Evolutionary conservation across 805 yeast genomes (phyloP).

Genomic region (Yamadazyma scolyti): DNA sequence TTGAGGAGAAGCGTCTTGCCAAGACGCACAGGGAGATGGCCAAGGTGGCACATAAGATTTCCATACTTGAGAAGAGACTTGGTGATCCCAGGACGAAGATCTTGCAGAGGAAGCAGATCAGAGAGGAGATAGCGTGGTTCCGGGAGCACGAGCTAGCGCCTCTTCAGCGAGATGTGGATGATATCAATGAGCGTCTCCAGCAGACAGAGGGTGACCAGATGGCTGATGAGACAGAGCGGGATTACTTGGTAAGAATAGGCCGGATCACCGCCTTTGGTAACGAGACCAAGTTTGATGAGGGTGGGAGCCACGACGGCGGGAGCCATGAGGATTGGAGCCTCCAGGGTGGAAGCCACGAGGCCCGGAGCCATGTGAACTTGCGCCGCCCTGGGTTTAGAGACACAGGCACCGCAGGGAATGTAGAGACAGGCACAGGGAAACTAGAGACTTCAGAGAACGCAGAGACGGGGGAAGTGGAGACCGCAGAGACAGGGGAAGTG

Average conservation of each 20-base stretch:
- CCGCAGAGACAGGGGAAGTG: too few species aligned
- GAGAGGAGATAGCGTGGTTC: constrained; percentile 52
- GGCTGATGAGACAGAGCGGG: constrained; percentile 76
- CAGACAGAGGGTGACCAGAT: constrained; percentile 30
- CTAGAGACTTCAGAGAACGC: too few species aligned
- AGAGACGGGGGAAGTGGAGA: constrained; percentile 1
- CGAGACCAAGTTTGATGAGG: constrained; percentile 51
- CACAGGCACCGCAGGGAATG: too few species aligned
- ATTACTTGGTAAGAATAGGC: constrained; percentile 82
- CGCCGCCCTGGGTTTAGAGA: too few species aligned
- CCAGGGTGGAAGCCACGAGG: too few species aligned
- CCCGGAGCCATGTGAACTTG: too few species aligned
- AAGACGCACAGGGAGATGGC: constrained; percentile 53
- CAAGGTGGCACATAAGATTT: constrained; percentile 41
- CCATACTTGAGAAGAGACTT: constrained; percentile 46
- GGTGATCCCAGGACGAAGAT: constrained; percentile 56
- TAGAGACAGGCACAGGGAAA: too few species aligned
- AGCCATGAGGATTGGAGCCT: constrained; percentile 45
- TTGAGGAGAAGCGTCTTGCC: constrained; percentile 72
- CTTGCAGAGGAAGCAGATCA: constrained; percentile 54
- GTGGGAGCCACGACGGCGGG: constrained; percentile 20
- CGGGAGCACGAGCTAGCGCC: constrained; percentile 49
- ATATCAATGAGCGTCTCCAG: constrained; percentile 39
- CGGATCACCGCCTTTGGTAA: constrained; percentile 91
- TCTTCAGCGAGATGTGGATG: constrained; percentile 57